Evolutionary conservation across 768 basidiomycete species (phyloP).

Genomic region (Serendipita sp.): DNA sequence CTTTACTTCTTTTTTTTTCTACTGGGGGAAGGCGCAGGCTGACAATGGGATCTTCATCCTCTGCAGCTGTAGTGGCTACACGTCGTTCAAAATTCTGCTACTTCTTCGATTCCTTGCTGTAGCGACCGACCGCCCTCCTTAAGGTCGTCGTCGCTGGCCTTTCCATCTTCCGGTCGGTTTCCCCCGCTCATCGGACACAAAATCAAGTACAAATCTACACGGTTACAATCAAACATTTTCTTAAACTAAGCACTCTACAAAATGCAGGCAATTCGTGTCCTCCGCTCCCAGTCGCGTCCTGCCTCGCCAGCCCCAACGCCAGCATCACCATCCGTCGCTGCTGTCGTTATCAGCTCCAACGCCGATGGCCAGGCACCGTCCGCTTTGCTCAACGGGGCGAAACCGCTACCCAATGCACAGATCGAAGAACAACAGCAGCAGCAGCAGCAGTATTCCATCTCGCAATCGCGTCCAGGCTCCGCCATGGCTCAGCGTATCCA

Average conservation of each 20-base stretch:
- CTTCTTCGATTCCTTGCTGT: constrained; percentile 27
- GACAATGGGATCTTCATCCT: background rate
- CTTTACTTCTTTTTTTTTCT: background rate
- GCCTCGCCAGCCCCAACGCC: constrained; percentile 41
- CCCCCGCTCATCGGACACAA: constrained; percentile 9
- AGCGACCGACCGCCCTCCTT: constrained; percentile 69
- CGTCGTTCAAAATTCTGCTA: constrained; percentile 5
- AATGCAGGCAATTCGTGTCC: constrained; percentile 10
- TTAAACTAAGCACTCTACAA: constrained; percentile 16
- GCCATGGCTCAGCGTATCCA: constrained; percentile 8
- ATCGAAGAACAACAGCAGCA: constrained; percentile 20
- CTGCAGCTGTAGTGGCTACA: constrained; percentile 9
- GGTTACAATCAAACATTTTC: constrained; percentile 12
- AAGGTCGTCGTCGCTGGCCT: constrained; percentile 24
- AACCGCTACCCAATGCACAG: background rate
- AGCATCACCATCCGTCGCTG: too few relatives aligned
- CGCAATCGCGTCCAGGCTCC: constrained; percentile 26
- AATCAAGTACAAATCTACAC: constrained; percentile 12
- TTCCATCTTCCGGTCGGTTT: constrained; percentile 9
- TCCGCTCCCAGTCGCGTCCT: constrained; percentile 37
- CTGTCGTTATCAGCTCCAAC: constrained; percentile 11
- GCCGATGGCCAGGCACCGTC: constrained; percentile 13
- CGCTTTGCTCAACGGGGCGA: background rate
- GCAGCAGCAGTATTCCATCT: constrained; percentile 2
- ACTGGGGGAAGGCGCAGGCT: too few relatives aligned